Percentiles rank a stretch among this genome's conserved stretches.
Conservation (phyloP, 495 filamentous ascomycete species). For the Aspergillus coremiiformis region DNA sequence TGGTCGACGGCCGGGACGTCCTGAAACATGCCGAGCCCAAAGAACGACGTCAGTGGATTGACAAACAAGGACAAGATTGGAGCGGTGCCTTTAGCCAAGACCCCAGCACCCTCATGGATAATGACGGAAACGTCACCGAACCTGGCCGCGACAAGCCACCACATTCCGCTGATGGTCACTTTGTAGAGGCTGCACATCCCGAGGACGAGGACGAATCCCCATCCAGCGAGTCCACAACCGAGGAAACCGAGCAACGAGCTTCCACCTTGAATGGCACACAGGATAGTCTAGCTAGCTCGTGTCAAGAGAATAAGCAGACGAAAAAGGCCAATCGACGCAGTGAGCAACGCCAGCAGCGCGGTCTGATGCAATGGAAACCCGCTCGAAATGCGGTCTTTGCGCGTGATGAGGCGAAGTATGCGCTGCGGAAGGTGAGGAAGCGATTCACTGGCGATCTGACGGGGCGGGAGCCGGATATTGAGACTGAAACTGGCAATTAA, state of each 20-base stretch:
- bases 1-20: slow-evolving; percentile 71
- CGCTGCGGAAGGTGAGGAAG: slow-evolving; percentile 39
- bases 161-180: slow-evolving; percentile 48
- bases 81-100: slow-evolving; percentile 73
- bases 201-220: slow-evolving; percentile 3
- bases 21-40: slow-evolving; percentile 59
- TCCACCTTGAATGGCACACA: neutral
- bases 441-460: slow-evolving; percentile 41
- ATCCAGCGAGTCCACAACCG: slow-evolving; percentile 10
- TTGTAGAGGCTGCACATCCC: slow-evolving; percentile 31
- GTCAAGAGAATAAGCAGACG: slow-evolving; percentile 11
- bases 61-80: slow-evolving; percentile 79
- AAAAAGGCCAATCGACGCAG: slow-evolving; percentile 38
- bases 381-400: slow-evolving; percentile 46
- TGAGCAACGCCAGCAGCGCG: slow-evolving; percentile 46
- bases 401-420: slow-evolving; percentile 45
- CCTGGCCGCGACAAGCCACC: slow-evolving; percentile 49
- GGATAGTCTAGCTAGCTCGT: slow-evolving; percentile 12
- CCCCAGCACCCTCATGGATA: slow-evolving; percentile 48
- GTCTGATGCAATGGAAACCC: slow-evolving; percentile 51
- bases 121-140: slow-evolving; percentile 41
- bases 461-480: slow-evolving; percentile 45
- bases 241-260: slow-evolving; percentile 14
- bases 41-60: slow-evolving; percentile 71
- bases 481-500: slow-evolving; percentile 42